A percentile compares a stretch with the other conserved stretches of the same genome.
These are phyloP conservation scores for Malus asiatica DNA, from an alignment of 306 rosid genomes.

Conservation along the genomic window DNA sequence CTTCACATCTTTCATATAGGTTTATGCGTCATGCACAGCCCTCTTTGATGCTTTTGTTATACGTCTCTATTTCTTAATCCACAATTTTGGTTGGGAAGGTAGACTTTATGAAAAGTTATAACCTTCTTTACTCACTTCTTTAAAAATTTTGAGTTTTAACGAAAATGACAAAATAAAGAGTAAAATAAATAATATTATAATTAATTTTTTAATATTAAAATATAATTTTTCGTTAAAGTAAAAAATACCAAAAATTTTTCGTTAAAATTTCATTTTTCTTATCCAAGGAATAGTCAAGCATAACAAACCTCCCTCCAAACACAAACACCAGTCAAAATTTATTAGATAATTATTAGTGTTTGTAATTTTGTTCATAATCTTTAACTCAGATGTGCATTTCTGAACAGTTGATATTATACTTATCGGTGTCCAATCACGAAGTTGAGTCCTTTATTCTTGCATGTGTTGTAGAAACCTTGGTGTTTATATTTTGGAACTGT, in stretches of 20 bases:
- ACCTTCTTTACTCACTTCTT: background rate
- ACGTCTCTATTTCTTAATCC: background rate
- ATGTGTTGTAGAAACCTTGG: background rate
- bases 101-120: background rate
- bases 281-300: background rate
- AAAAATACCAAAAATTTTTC: too few species aligned
- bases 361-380: too few species aligned
- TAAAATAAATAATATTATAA: too few species aligned
- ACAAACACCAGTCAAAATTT: background rate
- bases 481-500: background rate
- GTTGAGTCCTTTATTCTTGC: background rate
- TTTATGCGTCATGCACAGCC: background rate
- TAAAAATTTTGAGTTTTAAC: too few species aligned
- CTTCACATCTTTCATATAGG: conserved; percentile 5
- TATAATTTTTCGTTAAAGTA: too few species aligned
- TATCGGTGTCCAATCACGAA: background rate
- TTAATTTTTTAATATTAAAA: too few species aligned
- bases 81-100: background rate
- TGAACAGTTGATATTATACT: too few species aligned
- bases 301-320: background rate
- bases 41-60: background rate
- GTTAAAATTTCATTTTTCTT: too few species aligned
- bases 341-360: background rate
- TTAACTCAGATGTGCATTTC: too few species aligned
- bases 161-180: too few species aligned